phyloP scores from a whole-genome alignment of 2,329 filamentous ascomycete genomes.

The Apiospora hydei region DNA sequence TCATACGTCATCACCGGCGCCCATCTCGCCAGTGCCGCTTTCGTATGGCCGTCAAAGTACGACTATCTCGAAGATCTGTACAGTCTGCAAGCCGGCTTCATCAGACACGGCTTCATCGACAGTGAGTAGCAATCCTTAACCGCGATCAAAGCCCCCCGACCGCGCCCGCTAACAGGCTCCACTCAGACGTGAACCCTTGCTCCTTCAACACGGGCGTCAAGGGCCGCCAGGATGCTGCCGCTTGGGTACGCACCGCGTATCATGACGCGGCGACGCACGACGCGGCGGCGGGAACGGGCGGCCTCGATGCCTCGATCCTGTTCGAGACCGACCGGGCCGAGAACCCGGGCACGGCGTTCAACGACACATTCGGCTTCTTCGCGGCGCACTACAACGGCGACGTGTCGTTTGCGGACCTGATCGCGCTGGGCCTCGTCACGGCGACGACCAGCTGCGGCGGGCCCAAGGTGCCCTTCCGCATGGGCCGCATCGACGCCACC shows the following conservation, averaged over 20 bases:
- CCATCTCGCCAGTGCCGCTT: slow-evolving; percentile 17
- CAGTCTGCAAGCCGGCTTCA: slow-evolving; percentile 22
- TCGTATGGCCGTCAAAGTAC: slow-evolving; percentile 25
- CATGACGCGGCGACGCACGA: slow-evolving; percentile 36
- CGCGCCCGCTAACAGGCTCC: background rate
- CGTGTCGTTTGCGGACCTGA: slow-evolving; percentile 39
- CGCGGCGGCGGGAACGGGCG: slow-evolving; percentile 31
- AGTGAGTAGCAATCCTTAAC: background rate
- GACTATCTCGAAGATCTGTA: slow-evolving; percentile 23
- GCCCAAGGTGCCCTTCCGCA: slow-evolving; percentile 38
- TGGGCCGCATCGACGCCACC: slow-evolving; percentile 41
- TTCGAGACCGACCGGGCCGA: slow-evolving; percentile 33
- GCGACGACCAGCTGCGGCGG: slow-evolving; percentile 37
- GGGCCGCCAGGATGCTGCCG: slow-evolving; percentile 32
- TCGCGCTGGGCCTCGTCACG: slow-evolving; percentile 42
- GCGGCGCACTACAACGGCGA: slow-evolving; percentile 34
- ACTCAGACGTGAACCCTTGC: slow-evolving; percentile 28
- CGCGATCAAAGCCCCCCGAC: background rate
- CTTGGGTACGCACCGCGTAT: slow-evolving; percentile 37
- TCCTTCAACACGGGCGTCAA: slow-evolving; percentile 25
- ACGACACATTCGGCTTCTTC: slow-evolving; percentile 36
- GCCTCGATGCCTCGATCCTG: slow-evolving; percentile 34
- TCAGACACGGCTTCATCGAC: slow-evolving; percentile 22
- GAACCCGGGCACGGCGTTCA: slow-evolving; percentile 35
- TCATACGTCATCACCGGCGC: background rate